phyloP scores from a whole-genome alignment of 2,329 filamentous ascomycete genomes.

The Arthrobotrys musiformis region DNA sequence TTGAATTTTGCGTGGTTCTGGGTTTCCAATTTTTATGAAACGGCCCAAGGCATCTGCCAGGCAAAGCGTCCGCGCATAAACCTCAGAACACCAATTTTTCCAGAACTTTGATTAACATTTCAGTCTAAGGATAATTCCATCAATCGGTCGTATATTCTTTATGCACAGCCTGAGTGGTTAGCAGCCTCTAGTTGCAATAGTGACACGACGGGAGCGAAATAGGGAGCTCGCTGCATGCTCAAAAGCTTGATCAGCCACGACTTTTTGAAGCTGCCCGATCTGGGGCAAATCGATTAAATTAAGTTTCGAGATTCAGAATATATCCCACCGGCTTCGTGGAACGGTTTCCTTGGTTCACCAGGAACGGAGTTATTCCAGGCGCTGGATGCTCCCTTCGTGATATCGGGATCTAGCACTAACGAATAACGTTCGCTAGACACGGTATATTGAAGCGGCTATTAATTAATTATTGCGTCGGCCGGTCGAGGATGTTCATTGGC shows the following conservation, averaged over 20 bases:
- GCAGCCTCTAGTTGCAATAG: neutral
- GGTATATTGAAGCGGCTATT: neutral
- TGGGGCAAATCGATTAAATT: neutral
- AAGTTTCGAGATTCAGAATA: neutral
- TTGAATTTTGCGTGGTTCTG: neutral
- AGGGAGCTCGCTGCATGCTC: constrained; percentile 27
- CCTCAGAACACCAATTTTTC: neutral
- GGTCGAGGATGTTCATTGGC: neutral
- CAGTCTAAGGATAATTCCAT: neutral
- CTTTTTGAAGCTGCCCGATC: constrained; percentile 44
- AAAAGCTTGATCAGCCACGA: constrained; percentile 54
- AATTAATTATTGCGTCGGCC: neutral
- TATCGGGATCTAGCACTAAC: neutral
- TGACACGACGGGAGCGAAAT: neutral
- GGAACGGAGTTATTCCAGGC: neutral
- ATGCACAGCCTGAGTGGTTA: neutral
- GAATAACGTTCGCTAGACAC: neutral
- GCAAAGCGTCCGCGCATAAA: neutral
- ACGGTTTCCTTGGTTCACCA: neutral
- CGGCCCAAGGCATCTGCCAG: neutral
- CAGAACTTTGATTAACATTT: neutral
- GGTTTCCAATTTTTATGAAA: neutral
- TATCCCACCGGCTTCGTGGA: constrained; percentile 3
- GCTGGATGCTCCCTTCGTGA: neutral
- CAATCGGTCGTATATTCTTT: neutral